Conservation (phyloP, 179 eudicot species). For the Beta corolliflora region DNA sequence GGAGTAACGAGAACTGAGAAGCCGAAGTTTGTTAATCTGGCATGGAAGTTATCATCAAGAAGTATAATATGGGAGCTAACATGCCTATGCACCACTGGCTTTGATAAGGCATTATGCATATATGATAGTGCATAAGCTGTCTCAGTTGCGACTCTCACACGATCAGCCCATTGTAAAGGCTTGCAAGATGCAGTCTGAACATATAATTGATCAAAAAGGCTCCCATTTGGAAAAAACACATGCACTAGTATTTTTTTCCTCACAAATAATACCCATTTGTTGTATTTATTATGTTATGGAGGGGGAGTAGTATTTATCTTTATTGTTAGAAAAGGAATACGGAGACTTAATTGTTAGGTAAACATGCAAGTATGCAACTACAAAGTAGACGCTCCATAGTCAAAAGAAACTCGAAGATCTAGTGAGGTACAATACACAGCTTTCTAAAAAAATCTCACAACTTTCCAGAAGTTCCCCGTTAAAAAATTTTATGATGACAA, state of each 20-base stretch:
- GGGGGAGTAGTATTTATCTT: no score
- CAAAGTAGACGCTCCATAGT: no score
- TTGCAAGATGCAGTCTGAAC: neutral
- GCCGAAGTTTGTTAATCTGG: conserved; percentile 13
- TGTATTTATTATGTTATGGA: no score
- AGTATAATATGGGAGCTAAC: conserved; percentile 8
- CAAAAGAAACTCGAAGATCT: no score
- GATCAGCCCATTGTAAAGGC: conserved; percentile 4
- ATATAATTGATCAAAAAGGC: conserved; percentile 7
- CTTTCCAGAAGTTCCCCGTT: no score
- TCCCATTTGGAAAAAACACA: neutral
- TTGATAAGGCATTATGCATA: conserved; percentile 28
- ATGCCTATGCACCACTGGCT: conserved; percentile 19
- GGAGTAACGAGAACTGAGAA: conserved; percentile 20
- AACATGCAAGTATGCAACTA: no score
- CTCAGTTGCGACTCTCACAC: conserved; percentile 5
- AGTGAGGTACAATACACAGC: no score
- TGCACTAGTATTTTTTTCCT: conserved; percentile 14
- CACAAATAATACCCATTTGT: no score
- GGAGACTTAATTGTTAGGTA: no score
- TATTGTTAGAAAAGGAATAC: no score
- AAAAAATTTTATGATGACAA: no score
- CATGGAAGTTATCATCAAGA: conserved; percentile 14
- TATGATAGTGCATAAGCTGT: conserved; percentile 13
- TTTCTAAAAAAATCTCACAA: no score